phyloP scores from a whole-genome alignment of 371 early-diverging fungal species.

The Smittium culicis region DNA sequence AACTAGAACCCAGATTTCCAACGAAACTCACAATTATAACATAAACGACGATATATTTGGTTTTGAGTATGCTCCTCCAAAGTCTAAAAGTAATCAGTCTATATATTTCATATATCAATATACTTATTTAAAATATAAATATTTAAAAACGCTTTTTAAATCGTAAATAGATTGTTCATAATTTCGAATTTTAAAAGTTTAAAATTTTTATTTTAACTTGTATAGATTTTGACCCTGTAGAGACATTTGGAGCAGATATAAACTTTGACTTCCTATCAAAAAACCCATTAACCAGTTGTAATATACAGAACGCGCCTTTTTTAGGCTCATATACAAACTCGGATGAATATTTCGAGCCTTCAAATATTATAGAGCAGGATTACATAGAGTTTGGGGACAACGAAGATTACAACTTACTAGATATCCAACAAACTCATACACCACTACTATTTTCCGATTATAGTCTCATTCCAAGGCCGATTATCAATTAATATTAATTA shows the following conservation, averaged over 20 bases:
- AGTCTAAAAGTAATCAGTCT: not conserved
- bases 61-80: constrained; percentile 25
- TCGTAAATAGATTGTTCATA: too few relatives aligned
- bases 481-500: not conserved
- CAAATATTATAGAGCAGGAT: not conserved
- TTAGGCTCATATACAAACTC: not conserved
- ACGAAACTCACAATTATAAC: too few relatives aligned
- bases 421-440: constrained; percentile 14
- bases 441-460: constrained; percentile 15
- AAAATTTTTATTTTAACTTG: too few relatives aligned
- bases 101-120: too few relatives aligned
- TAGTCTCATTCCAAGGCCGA: constrained; percentile 12
- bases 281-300: not conserved
- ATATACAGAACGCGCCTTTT: not conserved
- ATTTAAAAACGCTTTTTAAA: too few relatives aligned
- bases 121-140: too few relatives aligned
- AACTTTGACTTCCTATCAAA: constrained; percentile 5
- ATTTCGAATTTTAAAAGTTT: too few relatives aligned
- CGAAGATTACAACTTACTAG: constrained; percentile 6
- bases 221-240: constrained; percentile 15
- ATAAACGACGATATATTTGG: constrained; percentile 12
- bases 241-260: constrained; percentile 23
- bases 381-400: constrained; percentile 17
- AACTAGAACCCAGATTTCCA: too few relatives aligned
- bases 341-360: not conserved